phyloP scores from a whole-genome alignment of 164 flowering plant species.

The Pachysandra terminalis region DNA sequence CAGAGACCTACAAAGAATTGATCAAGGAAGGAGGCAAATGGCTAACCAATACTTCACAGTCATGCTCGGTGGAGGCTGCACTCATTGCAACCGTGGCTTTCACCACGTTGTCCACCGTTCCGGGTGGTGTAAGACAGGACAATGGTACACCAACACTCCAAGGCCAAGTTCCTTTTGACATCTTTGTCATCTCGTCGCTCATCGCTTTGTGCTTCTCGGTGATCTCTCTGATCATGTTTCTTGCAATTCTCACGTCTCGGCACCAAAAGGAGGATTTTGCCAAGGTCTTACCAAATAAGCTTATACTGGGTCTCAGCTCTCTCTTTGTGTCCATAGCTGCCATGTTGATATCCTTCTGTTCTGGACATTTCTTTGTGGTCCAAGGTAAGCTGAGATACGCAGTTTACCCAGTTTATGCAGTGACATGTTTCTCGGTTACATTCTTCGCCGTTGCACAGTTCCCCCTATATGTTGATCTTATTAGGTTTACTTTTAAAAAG shows the following conservation, averaged over 20 bases:
- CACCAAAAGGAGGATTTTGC: slow-evolving; percentile 19
- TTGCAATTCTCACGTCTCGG: slow-evolving; percentile 25
- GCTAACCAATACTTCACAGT: slow-evolving; percentile 3
- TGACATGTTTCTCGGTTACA: slow-evolving; percentile 21
- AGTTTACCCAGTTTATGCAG: slow-evolving; percentile 16
- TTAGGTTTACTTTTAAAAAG: slow-evolving; percentile 12
- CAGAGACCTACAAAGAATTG: background rate
- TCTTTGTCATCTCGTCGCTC: slow-evolving; percentile 9
- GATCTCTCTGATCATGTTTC: too few species aligned
- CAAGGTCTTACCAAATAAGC: too few species aligned
- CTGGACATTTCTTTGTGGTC: slow-evolving; percentile 23
- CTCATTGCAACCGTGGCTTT: slow-evolving; percentile 7
- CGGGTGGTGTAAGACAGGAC: background rate
- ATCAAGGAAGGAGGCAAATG: background rate
- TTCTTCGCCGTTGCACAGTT: slow-evolving; percentile 23
- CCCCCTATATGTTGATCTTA: slow-evolving; percentile 26
- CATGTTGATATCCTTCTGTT: slow-evolving; percentile 22
- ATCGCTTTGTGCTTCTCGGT: too few species aligned
- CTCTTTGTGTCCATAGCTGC: slow-evolving; percentile 23
- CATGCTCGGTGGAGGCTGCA: background rate
- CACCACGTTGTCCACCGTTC: slow-evolving; percentile 2
- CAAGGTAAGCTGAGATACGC: slow-evolving; percentile 13
- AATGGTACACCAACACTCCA: slow-evolving; percentile 1
- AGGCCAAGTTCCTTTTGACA: background rate
- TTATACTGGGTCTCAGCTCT: slow-evolving; percentile 19